Base-by-base conservation (phyloP, 805 yeast genomes). In the Yarrowia divulgata region DNA sequence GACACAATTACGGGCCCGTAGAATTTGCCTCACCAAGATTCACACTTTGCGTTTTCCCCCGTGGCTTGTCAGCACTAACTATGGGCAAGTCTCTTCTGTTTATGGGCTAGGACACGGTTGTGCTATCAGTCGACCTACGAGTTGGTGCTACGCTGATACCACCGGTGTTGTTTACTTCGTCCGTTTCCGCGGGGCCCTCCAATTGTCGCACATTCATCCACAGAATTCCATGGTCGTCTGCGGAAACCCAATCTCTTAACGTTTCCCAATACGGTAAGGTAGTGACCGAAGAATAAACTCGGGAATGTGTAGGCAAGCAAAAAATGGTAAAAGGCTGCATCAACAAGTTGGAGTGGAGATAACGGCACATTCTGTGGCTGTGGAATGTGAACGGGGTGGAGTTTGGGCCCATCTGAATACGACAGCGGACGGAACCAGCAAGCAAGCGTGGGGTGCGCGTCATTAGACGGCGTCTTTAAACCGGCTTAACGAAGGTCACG, bases 321-420 rank as follows among this genome's bases (percentile, higher is more conserved):
- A 57, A 57, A 57, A 29, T 8, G 42, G 48, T 14, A 39, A 57
- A 42, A 29, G 13, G 37, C 39, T 18, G 42, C 39, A 29, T 16
- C 64, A 43, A 57, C 64, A 57, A 57, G 12, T 39, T 57, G 50
- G 49, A 54, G 60, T 54, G 60, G 60, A 54, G 60, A 54, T 54
- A 54, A 54, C 60, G 60, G 60, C 60, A 54, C 60, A 54, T 54
- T 54, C 60, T 54, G 63, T 57, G 49, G 64, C 64, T 57, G 50
- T 10, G 64, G 64, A 57, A 57, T 57, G 64, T 57, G 43, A 23
- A 23, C 29, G 29, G 29, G 12, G 43, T 10, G 43, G 29, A 23
- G 13, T 14, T 40, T 40, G 43, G 18, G 16, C 43, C 16, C 42
- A 39, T 13, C 42, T 39, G 42, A 16, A 12, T 10, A 13, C 18